Evolutionary conservation across 2,329 filamentous ascomycete genomes (phyloP), one percentile per base, ranked within the genome.

Genomic region (Akanthomyces dipterigenus): DNA sequence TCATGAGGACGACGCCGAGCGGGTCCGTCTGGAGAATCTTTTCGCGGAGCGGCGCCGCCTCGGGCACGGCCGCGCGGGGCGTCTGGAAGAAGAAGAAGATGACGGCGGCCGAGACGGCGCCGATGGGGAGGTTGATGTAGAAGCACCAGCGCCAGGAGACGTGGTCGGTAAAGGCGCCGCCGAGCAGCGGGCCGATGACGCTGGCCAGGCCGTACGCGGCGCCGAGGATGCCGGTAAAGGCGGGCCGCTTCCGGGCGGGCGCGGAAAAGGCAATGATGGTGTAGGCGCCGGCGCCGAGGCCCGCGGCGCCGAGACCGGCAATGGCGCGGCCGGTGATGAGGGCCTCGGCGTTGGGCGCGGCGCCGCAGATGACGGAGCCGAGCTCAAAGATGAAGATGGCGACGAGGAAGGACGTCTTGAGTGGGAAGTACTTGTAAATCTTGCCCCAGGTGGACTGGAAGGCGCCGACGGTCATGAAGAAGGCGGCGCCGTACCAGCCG

Each of bases 401-500:
- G 1, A 64, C 50, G 1, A 82, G 69, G 65, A 78, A 83, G 3
- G 72, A 73, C 58, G 73, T 73, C 63, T 73, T 74, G 61, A 82
- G 72, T 18, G 75, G 69, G 64, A 82, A 82, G 67, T 78, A 80
- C 63, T 72, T 75, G 67, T 74, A 76, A 3, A 69, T 70, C 31
- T 79, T 78, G 36, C 75, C 74, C 67, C 70, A 75, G 34, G 69
- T 67, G 3, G 71, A 70, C 66, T 75, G 73, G 64, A 72, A 71
- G 45, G 68, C 70, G 3, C 71, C 75, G 11, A 75, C 64, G 5
- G 75, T 75, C 55, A 79, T 68, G 65, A 80, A 77, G 64, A 75
- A 81, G 16, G 78, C 78, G 9, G 77, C 74, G 3, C 78, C 80
- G 64, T 84, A 84, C 82, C 82, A 85, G 18, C 77, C 76, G 14